Evolutionary conservation across 306 rosid genomes (phyloP).

Genomic region (Biancaea sappan): DNA sequence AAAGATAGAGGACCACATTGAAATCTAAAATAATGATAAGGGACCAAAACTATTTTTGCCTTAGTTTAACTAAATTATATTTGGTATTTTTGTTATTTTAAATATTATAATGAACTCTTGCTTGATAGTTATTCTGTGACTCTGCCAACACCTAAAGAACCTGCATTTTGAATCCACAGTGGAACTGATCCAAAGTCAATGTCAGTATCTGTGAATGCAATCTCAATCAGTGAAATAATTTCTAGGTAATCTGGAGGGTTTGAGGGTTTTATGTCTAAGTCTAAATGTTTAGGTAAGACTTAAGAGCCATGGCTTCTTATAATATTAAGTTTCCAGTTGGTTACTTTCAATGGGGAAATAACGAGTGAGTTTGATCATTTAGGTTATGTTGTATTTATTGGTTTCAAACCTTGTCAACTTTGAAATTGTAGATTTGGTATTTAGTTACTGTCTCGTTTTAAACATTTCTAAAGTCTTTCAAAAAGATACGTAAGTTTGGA

Average conservation of each 20-base stretch:
- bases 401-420: too few species aligned
- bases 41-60: too few species aligned
- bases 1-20: too few species aligned
- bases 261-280: neutral
- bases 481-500: too few species aligned
- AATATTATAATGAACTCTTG: too few species aligned
- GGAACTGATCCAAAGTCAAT: constrained; percentile 24
- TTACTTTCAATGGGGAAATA: constrained; percentile 11
- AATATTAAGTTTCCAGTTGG: neutral
- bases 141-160: constrained; percentile 34
- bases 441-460: too few species aligned
- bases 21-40: too few species aligned
- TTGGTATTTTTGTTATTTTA: too few species aligned
- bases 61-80: too few species aligned
- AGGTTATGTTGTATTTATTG: constrained; percentile 5
- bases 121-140: constrained; percentile 28
- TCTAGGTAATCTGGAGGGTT: constrained; percentile 26
- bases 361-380: neutral
- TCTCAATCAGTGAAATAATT: constrained; percentile 27
- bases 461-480: too few species aligned
- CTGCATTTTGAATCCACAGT: constrained; percentile 18
- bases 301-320: neutral
- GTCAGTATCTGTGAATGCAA: constrained; percentile 23
- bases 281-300: neutral
- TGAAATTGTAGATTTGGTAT: neutral